Base-by-base conservation (phyloP, 805 yeast species). In the Kodamaea kaohsiungensis region DNA sequence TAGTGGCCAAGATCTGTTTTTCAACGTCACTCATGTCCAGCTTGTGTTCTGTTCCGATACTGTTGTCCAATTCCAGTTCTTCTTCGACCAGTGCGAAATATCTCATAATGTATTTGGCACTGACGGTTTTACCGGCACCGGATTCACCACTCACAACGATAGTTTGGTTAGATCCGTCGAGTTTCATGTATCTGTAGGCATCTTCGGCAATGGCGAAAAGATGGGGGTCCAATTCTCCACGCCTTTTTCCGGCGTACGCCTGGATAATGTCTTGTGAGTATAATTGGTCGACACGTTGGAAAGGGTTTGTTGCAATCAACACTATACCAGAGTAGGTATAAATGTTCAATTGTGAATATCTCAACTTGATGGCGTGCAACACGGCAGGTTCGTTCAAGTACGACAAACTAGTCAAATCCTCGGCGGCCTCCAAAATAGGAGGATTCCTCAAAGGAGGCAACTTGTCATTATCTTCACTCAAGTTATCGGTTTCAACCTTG, bases 61-160 rank as follows among this genome's bases (percentile, higher is more conserved):
- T 67, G 47, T 61, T 68, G 65, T 56, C 78, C 35, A 65, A 58
- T 48, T 68, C 73, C 6, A 65, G 61, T 5, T 70, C 76, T 54
- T 73, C 77, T 56, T 93, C 98, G 13, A 93, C 98, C 15, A 96
- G 86, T 2, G 98, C 98, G 70, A 93, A 92, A 72, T 92, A 93
- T 70, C 98, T 85, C 98, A 93, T 93, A 60, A 93, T 93, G 71
- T 89, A 93, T 69, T 93, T 93, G 40, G 99, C 99, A 58, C 95
- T 86, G 43, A 93, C 98, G 3, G 98, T 95, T 66, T 93, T 95
- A 71, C 99, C 99, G 27, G 99, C 98, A 72, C 99, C 99, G 6
- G 97, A 89, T 73, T 93, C 99, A 73, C 99, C 99, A 62, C 92
- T 85, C 15, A 93, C 98, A 15, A 93, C 97, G 58, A 93, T 92